Conservation (phyloP, 306 rosid genomes). For the Cucurbita ficifolia region DNA sequence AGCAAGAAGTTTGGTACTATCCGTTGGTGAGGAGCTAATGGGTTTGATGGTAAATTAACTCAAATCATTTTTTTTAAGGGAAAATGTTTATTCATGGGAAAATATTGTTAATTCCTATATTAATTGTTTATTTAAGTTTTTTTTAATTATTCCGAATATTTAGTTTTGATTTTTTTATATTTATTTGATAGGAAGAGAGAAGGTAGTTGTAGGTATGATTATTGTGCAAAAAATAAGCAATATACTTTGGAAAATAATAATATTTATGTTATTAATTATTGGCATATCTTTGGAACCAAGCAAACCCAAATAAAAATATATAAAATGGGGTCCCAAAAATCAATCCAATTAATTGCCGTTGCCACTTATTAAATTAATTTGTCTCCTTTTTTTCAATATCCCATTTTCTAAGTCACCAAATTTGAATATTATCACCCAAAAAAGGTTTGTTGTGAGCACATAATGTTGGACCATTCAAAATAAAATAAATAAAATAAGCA, state of each 20-base stretch:
- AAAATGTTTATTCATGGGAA: not conserved
- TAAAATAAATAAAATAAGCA: not conserved
- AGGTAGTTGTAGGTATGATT: not conserved
- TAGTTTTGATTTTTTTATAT: not conserved
- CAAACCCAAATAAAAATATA: not conserved
- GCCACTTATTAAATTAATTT: not conserved
- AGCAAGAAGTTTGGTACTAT: not conserved
- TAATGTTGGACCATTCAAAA: constrained; percentile 1
- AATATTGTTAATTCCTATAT: not conserved
- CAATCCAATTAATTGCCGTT: not conserved
- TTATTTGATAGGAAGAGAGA: not conserved
- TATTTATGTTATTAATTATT: constrained; percentile 1
- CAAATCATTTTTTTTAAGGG: not conserved
- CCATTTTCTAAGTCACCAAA: not conserved
- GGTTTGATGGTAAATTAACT: not conserved
- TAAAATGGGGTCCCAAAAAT: not conserved
- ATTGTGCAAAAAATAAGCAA: not conserved
- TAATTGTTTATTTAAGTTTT: not conserved
- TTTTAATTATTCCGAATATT: not conserved
- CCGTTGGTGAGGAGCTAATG: constrained; percentile 1
- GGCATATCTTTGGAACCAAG: constrained; percentile 1
- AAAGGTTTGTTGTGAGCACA: not conserved
- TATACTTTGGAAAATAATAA: not conserved
- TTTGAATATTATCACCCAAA: not conserved
- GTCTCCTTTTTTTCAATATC: not conserved